phyloP scores from a whole-genome alignment of 2,329 filamentous ascomycete species.

The Fusarium sp. region DNA sequence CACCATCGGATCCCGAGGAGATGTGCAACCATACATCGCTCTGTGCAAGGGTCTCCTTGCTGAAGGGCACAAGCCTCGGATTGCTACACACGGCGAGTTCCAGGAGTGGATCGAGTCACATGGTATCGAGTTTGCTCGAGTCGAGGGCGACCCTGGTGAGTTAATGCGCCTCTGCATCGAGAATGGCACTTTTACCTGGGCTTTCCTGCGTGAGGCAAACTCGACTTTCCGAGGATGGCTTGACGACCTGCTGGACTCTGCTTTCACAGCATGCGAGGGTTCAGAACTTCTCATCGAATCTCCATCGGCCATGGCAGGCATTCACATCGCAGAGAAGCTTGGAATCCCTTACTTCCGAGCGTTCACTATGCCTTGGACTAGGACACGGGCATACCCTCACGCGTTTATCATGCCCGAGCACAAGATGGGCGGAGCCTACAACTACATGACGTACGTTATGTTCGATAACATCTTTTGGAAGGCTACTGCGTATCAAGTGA shows the following conservation, averaged over 20 bases:
- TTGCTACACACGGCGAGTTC: conserved; percentile 94
- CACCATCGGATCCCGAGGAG: conserved; percentile 94
- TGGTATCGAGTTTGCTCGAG: conserved; percentile 90
- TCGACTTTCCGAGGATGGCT: conserved; percentile 94
- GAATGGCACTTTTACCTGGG: conserved; percentile 95
- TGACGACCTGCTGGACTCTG: conserved; percentile 84
- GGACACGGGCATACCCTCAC: conserved; percentile 94
- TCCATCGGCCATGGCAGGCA: conserved; percentile 95
- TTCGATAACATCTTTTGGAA: conserved; percentile 99
- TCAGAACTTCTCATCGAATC: conserved; percentile 94
- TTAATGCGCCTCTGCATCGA: conserved; percentile 97
- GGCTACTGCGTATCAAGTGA: conserved; percentile 89
- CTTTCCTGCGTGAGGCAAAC: conserved; percentile 89
- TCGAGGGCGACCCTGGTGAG: conserved; percentile 92
- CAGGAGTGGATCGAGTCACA: conserved; percentile 90
- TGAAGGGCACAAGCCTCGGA: conserved; percentile 87
- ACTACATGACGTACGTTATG: conserved; percentile 94
- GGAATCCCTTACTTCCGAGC: conserved; percentile 95
- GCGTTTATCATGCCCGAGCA: conserved; percentile 93
- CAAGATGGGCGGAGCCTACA: conserved; percentile 96
- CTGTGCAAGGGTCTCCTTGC: conserved; percentile 90
- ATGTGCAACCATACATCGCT: conserved; percentile 98
- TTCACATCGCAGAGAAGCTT: conserved; percentile 95
- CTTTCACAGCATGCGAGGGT: conserved; percentile 86
- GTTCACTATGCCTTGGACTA: conserved; percentile 99